Percentiles rank a stretch among this genome's conserved stretches.
These are phyloP conservation scores for Effrenium voratum DNA, from an alignment of 73 alveolate species.

Conservation along the genomic window DNA sequence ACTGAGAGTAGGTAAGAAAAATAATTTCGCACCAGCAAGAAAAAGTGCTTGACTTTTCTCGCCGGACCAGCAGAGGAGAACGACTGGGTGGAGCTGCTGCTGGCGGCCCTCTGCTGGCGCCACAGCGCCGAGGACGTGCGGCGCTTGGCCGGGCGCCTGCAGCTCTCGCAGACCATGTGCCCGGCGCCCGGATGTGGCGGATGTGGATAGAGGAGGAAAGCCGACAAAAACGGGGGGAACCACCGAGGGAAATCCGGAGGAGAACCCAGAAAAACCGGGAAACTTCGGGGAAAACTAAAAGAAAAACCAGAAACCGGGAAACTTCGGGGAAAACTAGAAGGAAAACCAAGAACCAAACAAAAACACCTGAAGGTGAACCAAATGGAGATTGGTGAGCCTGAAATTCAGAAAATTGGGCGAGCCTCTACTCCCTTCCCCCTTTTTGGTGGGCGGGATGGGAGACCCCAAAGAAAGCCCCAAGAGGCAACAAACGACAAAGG, in stretches of 20 bases:
- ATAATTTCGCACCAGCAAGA: no score
- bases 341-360: no score
- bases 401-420: no score
- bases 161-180: slow-evolving; percentile 19
- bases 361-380: no score
- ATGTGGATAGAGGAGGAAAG: no score
- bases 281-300: no score
- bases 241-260: no score
- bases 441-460: not conserved
- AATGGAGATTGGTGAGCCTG: no score
- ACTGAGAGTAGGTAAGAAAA: not conserved
- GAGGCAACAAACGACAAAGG: not conserved
- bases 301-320: no score
- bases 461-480: not conserved
- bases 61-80: slow-evolving; percentile 5
- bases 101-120: slow-evolving; percentile 40
- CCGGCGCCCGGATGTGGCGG: slow-evolving; percentile 17
- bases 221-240: no score
- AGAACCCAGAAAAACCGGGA: no score
- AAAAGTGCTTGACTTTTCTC: not conserved
- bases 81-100: slow-evolving; percentile 84
- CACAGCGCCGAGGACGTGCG: not conserved
- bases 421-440: not conserved
- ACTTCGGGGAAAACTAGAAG: no score
- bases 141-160: not conserved